Percentiles rank a stretch among this genome's conserved stretches.
Conservation (phyloP, 345 rosid genomes). For the Acer negundo region DNA sequence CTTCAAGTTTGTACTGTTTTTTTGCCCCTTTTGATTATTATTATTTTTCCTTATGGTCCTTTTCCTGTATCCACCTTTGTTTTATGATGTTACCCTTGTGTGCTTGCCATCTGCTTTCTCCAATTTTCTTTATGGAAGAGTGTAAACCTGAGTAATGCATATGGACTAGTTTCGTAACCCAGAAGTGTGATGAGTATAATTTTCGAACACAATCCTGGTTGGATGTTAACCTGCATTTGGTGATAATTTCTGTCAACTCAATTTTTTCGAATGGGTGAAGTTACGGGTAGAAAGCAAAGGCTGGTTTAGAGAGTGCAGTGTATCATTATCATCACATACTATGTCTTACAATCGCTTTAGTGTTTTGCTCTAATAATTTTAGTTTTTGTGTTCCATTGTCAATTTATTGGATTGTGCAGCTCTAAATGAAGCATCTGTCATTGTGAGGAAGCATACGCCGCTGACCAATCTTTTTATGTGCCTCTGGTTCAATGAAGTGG, state of each 20-base stretch:
- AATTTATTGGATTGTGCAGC: slow-evolving; percentile 48
- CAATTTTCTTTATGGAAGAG: background rate
- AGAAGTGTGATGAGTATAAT: background rate
- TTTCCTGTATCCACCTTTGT: background rate
- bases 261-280: background rate
- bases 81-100: background rate
- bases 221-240: background rate
- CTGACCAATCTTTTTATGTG: slow-evolving; percentile 79
- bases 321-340: background rate
- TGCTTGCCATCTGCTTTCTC: background rate
- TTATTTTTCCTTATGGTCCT: too few relatives aligned
- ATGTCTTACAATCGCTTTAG: background rate
- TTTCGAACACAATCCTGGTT: background rate
- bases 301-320: background rate
- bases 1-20: too few relatives aligned
- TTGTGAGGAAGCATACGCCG: slow-evolving; percentile 83
- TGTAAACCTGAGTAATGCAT: background rate
- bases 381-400: background rate
- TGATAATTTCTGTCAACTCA: background rate
- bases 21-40: too few relatives aligned
- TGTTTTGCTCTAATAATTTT: background rate
- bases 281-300: background rate
- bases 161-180: background rate
- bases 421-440: slow-evolving; percentile 84
- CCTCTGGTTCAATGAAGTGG: slow-evolving; percentile 98